Percentiles rank a stretch among this genome's conserved stretches.
These are phyloP conservation scores for Exserohilum turcica DNA, from an alignment of 2,329 filamentous ascomycete genomes.

Conservation along the genomic window DNA sequence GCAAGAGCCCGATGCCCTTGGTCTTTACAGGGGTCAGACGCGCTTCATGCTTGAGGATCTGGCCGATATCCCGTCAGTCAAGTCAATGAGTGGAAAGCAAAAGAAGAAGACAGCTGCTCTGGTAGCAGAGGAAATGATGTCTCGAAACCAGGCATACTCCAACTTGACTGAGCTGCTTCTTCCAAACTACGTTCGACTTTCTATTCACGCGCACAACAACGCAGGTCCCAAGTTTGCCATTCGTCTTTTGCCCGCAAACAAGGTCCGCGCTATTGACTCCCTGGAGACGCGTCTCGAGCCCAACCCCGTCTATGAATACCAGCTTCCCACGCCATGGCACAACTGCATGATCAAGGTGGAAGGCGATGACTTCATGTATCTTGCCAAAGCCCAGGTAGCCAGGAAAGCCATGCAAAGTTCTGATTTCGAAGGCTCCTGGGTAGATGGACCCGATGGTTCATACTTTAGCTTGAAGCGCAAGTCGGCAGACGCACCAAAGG, in stretches of 20 bases:
- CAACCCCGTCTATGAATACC: conserved; percentile 36
- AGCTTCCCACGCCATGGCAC: conserved; percentile 53
- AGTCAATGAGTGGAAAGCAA: conserved; percentile 36
- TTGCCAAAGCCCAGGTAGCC: conserved; percentile 34
- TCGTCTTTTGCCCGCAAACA: conserved; percentile 44
- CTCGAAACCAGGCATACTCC: conserved; percentile 56
- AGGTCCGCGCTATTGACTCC: conserved; percentile 40
- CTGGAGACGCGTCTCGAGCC: conserved; percentile 38
- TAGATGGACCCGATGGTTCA: conserved; percentile 32
- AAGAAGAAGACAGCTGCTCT: conserved; percentile 44
- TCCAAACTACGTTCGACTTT: conserved; percentile 54
- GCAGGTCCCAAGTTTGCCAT: conserved; percentile 53
- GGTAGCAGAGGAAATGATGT: conserved; percentile 48
- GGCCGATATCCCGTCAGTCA: conserved; percentile 29
- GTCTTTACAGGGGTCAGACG: conserved; percentile 45
- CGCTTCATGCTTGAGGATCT: conserved; percentile 49
- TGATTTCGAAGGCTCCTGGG: conserved; percentile 33
- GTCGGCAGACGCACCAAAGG: conserved; percentile 5
- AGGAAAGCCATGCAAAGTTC: conserved; percentile 28
- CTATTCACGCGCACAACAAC: conserved; percentile 55
- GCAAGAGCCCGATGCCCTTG: conserved; percentile 35
- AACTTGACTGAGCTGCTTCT: conserved; percentile 55
- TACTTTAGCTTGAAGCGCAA: conserved; percentile 33
- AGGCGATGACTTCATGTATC: conserved; percentile 36
- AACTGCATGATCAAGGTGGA: conserved; percentile 48